Conservation (phyloP, 2,329 filamentous ascomycete species). For the Davidsoniella virescens region DNA sequence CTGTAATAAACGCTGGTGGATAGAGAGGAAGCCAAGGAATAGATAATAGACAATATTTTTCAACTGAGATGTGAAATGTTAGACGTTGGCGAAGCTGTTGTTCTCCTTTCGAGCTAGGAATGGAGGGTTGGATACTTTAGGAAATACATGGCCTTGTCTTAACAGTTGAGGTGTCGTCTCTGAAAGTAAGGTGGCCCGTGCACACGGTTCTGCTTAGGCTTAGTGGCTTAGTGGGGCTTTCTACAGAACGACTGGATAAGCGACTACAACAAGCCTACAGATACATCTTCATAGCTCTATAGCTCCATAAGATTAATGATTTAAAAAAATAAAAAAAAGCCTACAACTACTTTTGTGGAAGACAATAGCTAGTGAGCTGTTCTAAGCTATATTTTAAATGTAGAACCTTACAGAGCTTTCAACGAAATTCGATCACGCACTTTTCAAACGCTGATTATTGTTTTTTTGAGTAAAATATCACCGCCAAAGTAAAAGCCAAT, state of each 20-base stretch:
- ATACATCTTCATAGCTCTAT: too few relatives aligned
- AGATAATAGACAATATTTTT: not conserved
- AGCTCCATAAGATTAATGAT: too few relatives aligned
- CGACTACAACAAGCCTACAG: too few relatives aligned
- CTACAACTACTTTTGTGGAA: too few relatives aligned
- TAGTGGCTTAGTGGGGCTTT: constrained; percentile 8
- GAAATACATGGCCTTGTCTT: constrained; percentile 13
- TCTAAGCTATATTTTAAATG: too few relatives aligned
- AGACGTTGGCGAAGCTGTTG: not conserved
- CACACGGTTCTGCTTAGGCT: not conserved
- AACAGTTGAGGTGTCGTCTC: constrained; percentile 13
- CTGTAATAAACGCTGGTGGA: not conserved
- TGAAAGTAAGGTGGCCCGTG: constrained; percentile 9
- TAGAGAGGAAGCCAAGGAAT: not conserved
- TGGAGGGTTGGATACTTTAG: not conserved
- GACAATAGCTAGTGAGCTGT: too few relatives aligned
- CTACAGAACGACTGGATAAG: not conserved
- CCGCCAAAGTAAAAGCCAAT: too few relatives aligned
- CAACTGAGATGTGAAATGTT: not conserved
- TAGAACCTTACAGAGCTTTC: too few relatives aligned
- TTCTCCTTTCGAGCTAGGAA: constrained; percentile 6
- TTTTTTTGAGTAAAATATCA: too few relatives aligned
- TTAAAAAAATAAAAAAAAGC: too few relatives aligned
- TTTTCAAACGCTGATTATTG: too few relatives aligned
- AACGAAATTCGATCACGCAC: too few relatives aligned